A percentile compares a stretch with the other conserved stretches of the same genome.
These are phyloP conservation scores for Claviceps sp. DNA, from an alignment of 2,329 filamentous ascomycete species.

Conservation along the genomic window DNA sequence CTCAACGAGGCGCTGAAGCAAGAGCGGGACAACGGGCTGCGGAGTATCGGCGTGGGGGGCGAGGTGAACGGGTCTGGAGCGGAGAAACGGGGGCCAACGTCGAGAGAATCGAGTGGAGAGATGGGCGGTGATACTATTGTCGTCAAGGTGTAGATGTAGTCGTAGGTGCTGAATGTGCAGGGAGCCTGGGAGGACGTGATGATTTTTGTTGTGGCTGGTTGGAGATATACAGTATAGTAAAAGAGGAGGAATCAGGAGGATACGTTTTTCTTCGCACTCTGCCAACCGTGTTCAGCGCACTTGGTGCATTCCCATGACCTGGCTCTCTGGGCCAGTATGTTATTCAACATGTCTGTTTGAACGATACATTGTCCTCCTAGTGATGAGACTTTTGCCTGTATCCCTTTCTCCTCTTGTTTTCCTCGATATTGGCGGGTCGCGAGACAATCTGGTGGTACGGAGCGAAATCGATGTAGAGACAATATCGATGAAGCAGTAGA, in stretches of 20 bases:
- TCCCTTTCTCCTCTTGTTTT: background rate
- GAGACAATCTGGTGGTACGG: no score
- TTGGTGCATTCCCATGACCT: no score
- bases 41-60: conserved; percentile 18
- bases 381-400: background rate
- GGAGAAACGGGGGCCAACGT: conserved; percentile 31
- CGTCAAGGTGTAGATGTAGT: no score
- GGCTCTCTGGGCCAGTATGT: background rate
- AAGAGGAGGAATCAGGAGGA: no score
- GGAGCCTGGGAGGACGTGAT: background rate
- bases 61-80: conserved; percentile 7
- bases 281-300: no score
- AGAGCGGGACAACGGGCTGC: conserved; percentile 13
- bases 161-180: background rate
- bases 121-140: conserved; percentile 45
- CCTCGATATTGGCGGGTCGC: background rate
- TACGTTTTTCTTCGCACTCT: no score
- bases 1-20: conserved; percentile 29
- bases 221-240: no score
- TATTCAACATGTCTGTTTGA: conserved; percentile 1
- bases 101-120: conserved; percentile 44
- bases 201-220: no score
- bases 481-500: no score
- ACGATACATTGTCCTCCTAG: no score
- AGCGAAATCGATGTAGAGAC: no score